These are phyloP conservation scores for Syncephalastrum contaminatum DNA, from an alignment of 371 early-diverging fungal species.

Conservation along the genomic window DNA sequence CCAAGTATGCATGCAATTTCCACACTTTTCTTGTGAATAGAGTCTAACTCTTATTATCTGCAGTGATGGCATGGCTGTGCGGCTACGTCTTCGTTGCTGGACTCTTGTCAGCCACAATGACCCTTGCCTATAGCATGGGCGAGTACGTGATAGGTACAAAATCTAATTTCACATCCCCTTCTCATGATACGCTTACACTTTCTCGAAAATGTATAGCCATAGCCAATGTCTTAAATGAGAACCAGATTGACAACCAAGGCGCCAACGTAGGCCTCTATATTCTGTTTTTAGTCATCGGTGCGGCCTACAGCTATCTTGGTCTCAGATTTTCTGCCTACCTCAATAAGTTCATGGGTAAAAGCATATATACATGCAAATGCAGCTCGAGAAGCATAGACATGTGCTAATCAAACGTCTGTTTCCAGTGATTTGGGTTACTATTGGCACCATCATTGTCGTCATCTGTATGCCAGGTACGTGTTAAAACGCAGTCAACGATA, in stretches of 20 bases:
- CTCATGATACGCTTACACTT: not conserved
- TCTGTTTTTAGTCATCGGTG: conserved; percentile 19
- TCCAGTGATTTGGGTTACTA: conserved; percentile 27
- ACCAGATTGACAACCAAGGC: conserved; percentile 22
- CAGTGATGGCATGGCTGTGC: conserved; percentile 41
- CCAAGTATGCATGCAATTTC: conserved; percentile 27
- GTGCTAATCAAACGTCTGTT: not conserved
- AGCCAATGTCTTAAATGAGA: conserved; percentile 19
- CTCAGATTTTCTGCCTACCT: conserved; percentile 24
- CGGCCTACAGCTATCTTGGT: conserved; percentile 25
- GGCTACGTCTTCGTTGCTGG: conserved; percentile 37
- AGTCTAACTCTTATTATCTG: not conserved
- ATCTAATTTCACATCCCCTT: not conserved
- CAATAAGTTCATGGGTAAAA: conserved; percentile 30
- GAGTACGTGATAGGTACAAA: conserved; percentile 30
- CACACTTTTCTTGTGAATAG: not conserved
- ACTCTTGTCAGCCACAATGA: conserved; percentile 25
- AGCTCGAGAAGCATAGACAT: not conserved
- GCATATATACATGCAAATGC: not conserved
- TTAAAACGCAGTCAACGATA: too few relatives aligned
- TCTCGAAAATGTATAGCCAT: conserved; percentile 7
- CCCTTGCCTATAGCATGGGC: conserved; percentile 31
- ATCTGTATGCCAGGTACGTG: conserved; percentile 24
- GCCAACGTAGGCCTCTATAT: conserved; percentile 38
- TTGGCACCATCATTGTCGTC: conserved; percentile 39